phyloP scores from a whole-genome alignment of 768 basidiomycete genomes.

The Trametes gibbosa region DNA sequence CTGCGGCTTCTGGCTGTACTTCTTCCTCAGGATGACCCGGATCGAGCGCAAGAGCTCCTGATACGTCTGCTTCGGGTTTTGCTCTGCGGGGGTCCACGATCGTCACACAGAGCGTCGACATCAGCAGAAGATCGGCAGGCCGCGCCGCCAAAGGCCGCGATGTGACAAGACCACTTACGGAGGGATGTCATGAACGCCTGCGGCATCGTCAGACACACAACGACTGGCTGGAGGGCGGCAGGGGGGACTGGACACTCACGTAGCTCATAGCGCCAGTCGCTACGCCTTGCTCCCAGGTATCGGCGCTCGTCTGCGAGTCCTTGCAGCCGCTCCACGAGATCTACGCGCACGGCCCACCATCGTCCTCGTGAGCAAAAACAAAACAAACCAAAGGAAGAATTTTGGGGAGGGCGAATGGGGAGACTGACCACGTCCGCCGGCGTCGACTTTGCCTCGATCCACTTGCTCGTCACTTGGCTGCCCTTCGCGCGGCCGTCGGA shows the following conservation, averaged over 20 bases:
- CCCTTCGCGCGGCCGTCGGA: slow-evolving; percentile 30
- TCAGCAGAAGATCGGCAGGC: no score
- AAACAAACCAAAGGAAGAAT: background rate
- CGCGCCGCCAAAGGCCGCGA: no score
- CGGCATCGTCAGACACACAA: background rate
- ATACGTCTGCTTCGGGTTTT: slow-evolving; percentile 58
- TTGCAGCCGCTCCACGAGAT: slow-evolving; percentile 87
- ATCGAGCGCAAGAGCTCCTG: slow-evolving; percentile 54
- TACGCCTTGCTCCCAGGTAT: slow-evolving; percentile 61
- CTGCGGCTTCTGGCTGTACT: slow-evolving; percentile 71
- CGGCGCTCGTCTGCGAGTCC: slow-evolving; percentile 80
- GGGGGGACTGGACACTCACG: slow-evolving; percentile 40
- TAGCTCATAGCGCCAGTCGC: slow-evolving; percentile 81
- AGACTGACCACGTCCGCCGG: slow-evolving; percentile 79
- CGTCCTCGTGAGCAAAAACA: no score
- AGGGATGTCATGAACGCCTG: slow-evolving; percentile 60
- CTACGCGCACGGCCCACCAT: slow-evolving; percentile 40
- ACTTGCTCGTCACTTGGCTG: slow-evolving; percentile 26
- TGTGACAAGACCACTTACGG: no score
- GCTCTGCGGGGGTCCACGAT: slow-evolving; percentile 22
- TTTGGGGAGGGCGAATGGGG: background rate
- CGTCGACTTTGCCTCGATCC: slow-evolving; percentile 49
- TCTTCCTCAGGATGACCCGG: slow-evolving; percentile 53
- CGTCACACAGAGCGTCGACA: background rate
- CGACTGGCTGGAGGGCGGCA: background rate